Evolutionary conservation across 1,139 yeast species (phyloP), one percentile per base, ranked within the genome.

Genomic region (Sugiyamaella neomexicana): DNA sequence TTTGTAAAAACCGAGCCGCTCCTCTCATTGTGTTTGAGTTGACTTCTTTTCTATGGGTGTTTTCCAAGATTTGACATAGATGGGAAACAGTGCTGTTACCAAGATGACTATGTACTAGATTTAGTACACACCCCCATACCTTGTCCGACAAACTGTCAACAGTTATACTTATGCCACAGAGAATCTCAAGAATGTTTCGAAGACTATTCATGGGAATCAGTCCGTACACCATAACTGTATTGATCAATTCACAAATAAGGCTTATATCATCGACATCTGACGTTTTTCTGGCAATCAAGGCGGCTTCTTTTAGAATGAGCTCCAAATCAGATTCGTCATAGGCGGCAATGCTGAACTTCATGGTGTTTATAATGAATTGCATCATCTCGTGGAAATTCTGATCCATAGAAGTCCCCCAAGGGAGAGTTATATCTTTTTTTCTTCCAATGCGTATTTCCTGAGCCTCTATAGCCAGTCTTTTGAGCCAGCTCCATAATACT

Each of bases 11-110:
- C 17, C 62, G 54, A 6, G 73, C 75, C 0, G 86, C 80, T 1
- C 87, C 88, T 20, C 78, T 64, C 56, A 80, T 73, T 15, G 81
- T 72, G 57, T 74, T 74, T 5, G 76, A 63, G 42, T 73, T 68
- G 48, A 62, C 65, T 13, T 68, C 62, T 38, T 64, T 60, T 20
- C 63, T 55, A 5, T 64, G 65, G 29, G 66, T 62, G 27, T 66
- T 67, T 17, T 70, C 67, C 15, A 78, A 64, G 23, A 79, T 71
- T 34, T 73, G 72, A 55, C 76, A 70, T n/a, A 79, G 60, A 2
- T 68, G 64, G 1, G 64, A 58, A 12, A 77, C 66, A 0, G 78
- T 68, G 13, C 67, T 63, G 53, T 71, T 69, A 0, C 75, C 72
- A 15, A 75, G 60, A 31, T 70, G 73, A 13, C 75, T 69, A 17